These are phyloP conservation scores for Hymenoscyphus infarciens DNA, from an alignment of 2,329 filamentous ascomycete species.

Conservation along the genomic window DNA sequence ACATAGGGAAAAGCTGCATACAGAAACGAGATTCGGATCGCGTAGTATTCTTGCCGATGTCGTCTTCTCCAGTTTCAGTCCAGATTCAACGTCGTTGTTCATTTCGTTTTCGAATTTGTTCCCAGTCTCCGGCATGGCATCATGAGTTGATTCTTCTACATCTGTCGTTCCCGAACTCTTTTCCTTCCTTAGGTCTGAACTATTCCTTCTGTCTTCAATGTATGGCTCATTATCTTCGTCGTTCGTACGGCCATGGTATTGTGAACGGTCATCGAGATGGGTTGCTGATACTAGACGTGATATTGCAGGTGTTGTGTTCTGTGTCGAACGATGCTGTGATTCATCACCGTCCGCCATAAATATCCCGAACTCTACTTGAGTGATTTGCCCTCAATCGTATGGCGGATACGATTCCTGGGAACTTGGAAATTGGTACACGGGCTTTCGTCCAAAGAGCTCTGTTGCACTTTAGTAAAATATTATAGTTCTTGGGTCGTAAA, in stretches of 20 bases:
- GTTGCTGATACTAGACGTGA: conserved; percentile 2
- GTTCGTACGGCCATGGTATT: background rate
- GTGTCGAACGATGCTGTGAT: no score
- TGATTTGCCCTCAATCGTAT: background rate
- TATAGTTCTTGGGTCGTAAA: no score
- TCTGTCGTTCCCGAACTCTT: background rate
- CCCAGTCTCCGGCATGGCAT: conserved; percentile 14
- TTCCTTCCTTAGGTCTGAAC: background rate
- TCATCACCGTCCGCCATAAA: background rate
- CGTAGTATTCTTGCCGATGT: conserved; percentile 7
- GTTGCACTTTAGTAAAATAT: background rate
- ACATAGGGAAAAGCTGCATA: no score
- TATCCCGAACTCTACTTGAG: background rate
- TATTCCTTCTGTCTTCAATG: conserved; percentile 4
- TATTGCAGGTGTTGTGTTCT: background rate
- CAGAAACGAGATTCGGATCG: conserved; percentile 18
- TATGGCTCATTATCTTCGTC: background rate
- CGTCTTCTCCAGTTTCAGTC: conserved; percentile 12
- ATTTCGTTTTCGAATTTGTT: conserved; percentile 15
- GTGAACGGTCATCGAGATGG: conserved; percentile 10
- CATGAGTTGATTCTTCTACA: conserved; percentile 5
- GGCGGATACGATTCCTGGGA: background rate
- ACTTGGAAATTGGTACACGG: background rate
- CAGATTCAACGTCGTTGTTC: conserved; percentile 13
- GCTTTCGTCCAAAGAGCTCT: background rate